Percentiles rank a stretch among this genome's conserved stretches.
These are phyloP conservation scores for Yamadazyma siamensis DNA, from an alignment of 1,139 yeast genomes.

Conservation along the genomic window DNA sequence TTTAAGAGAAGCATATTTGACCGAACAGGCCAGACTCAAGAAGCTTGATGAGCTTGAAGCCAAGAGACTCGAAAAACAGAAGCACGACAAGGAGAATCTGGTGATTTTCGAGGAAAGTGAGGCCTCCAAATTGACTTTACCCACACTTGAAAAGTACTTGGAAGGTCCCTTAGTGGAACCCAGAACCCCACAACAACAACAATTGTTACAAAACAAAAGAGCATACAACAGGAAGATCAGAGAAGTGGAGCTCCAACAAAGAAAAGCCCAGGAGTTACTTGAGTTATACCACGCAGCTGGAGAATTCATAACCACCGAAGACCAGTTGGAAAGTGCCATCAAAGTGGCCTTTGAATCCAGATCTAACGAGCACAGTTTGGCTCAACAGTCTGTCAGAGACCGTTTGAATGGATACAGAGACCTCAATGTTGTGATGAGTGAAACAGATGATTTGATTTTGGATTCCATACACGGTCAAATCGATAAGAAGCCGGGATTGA, in stretches of 20 bases:
- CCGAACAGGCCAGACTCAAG: slow-evolving; percentile 54
- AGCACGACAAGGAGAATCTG: slow-evolving; percentile 11
- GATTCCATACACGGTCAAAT: slow-evolving; percentile 38
- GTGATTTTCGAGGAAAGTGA: slow-evolving; percentile 39
- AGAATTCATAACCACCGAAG: slow-evolving; percentile 63
- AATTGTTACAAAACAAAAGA: slow-evolving; percentile 42
- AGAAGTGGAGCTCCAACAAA: slow-evolving; percentile 34
- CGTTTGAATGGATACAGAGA: slow-evolving; percentile 33
- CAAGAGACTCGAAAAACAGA: slow-evolving; percentile 22
- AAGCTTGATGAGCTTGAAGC: slow-evolving; percentile 35
- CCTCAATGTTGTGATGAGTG: slow-evolving; percentile 21
- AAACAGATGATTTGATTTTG: slow-evolving; percentile 32
- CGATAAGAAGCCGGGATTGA: slow-evolving; percentile 46
- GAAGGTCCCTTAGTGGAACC: slow-evolving; percentile 67
- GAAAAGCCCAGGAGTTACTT: slow-evolving; percentile 55
- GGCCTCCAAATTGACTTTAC: slow-evolving; percentile 67
- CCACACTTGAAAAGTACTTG: slow-evolving; percentile 70
- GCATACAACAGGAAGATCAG: slow-evolving; percentile 30
- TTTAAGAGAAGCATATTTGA: slow-evolving; percentile 61
- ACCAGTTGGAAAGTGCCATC: slow-evolving; percentile 55
- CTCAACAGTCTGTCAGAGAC: slow-evolving; percentile 32
- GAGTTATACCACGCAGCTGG: slow-evolving; percentile 71
- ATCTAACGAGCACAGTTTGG: slow-evolving; percentile 34
- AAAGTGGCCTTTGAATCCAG: slow-evolving; percentile 53
- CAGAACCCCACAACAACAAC: slow-evolving; percentile 66